Evolutionary conservation across 148 eudicot species (phyloP).

Genomic region (Linanthus parryae): DNA sequence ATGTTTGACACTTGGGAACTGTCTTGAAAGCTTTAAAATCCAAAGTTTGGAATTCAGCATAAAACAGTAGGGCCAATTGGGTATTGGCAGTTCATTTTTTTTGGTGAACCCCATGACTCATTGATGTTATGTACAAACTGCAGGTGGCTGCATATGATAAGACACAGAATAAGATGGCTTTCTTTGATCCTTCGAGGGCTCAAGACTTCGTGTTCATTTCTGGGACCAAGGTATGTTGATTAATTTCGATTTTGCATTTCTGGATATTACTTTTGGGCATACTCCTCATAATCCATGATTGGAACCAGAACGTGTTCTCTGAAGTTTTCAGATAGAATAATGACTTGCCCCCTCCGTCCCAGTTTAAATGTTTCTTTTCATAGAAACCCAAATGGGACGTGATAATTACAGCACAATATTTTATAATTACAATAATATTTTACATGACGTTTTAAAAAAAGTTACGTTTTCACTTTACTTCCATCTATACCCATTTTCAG

Average conservation of each 20-base stretch:
- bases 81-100: too few relatives aligned
- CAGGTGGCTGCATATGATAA: conserved; percentile 97
- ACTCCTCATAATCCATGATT: background rate
- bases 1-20: too few relatives aligned
- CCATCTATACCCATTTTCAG: too few relatives aligned
- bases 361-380: background rate
- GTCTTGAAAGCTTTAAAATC: too few relatives aligned
- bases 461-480: too few relatives aligned
- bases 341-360: background rate
- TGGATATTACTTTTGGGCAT: background rate
- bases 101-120: background rate
- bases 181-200: conserved; percentile 89
- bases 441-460: too few relatives aligned
- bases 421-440: too few relatives aligned
- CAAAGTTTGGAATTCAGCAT: too few relatives aligned
- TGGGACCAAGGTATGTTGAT: conserved; percentile 71
- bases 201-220: conserved; percentile 91
- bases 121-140: conserved; percentile 1
- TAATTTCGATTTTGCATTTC: background rate
- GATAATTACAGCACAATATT: too few relatives aligned
- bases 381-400: too few relatives aligned
- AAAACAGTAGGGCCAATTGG: too few relatives aligned
- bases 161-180: conserved; percentile 86
- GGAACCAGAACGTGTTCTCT: background rate
- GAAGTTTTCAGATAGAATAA: too few relatives aligned